Evolutionary conservation across 73 alveolate genomes (phyloP).

Genomic region (Paraurostyla sp.): DNA sequence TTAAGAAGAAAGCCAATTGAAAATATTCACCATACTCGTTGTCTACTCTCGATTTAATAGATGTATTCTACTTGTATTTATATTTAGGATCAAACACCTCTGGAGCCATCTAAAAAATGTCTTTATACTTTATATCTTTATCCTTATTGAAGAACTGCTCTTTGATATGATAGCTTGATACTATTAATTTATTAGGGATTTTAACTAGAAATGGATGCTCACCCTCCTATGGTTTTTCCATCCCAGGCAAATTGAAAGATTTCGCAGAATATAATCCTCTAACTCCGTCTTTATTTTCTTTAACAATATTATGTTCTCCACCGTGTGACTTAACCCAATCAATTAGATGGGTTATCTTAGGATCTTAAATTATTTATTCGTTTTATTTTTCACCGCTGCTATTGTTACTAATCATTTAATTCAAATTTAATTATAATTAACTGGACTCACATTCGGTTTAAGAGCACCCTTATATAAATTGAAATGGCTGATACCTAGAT

Average conservation of each 20-base stretch:
- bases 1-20: conserved; percentile 33
- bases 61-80: not conserved
- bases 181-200: conserved; percentile 42
- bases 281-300: conserved; percentile 11
- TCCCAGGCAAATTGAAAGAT: conserved; percentile 6
- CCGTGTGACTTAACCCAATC: conserved; percentile 48
- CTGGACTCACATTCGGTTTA: too few species aligned
- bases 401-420: too few species aligned
- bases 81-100: conserved; percentile 54
- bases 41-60: conserved; percentile 8
- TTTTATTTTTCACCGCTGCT: not conserved
- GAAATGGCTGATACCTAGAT: not conserved
- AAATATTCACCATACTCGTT: conserved; percentile 58
- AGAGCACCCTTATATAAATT: too few species aligned
- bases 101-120: not conserved
- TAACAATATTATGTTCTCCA: conserved; percentile 26
- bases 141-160: not conserved
- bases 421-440: not conserved
- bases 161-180: conserved; percentile 27
- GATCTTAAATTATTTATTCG: not conserved
- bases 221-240: not conserved
- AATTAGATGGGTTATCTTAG: not conserved
- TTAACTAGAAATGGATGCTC: not conserved
- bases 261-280: conserved; percentile 36
- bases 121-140: not conserved